These are phyloP conservation scores for Clarireedia homoeocarpa DNA, from an alignment of 2,329 filamentous ascomycete genomes.

Conservation along the genomic window DNA sequence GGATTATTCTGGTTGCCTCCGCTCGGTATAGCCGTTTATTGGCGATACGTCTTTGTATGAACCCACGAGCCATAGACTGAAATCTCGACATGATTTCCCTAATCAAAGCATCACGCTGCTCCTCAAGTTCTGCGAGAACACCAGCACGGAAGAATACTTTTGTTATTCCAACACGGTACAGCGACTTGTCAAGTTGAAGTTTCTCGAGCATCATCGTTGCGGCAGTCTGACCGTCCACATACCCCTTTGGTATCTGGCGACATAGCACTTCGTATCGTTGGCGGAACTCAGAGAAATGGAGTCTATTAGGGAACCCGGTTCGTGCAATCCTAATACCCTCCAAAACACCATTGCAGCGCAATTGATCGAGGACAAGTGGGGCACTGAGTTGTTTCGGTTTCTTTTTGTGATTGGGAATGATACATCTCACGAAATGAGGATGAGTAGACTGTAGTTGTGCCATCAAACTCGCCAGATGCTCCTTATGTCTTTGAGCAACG, in stretches of 20 bases:
- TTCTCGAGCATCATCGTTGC: conserved; percentile 84
- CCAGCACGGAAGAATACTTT: conserved; percentile 98
- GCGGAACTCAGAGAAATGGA: conserved; percentile 88
- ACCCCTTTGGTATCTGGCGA: conserved; percentile 77
- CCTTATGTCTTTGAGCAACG: conserved; percentile 93
- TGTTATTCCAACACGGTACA: conserved; percentile 89
- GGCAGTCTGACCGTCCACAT: conserved; percentile 81
- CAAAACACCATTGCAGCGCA: conserved; percentile 98
- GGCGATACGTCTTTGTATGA: conserved; percentile 76
- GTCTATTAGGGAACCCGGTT: conserved; percentile 90
- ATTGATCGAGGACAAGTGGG: conserved; percentile 87
- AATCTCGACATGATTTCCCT: conserved; percentile 90
- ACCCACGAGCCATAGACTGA: conserved; percentile 86
- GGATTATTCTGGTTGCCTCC: conserved; percentile 90
- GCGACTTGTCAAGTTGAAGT: conserved; percentile 72
- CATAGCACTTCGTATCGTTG: conserved; percentile 95
- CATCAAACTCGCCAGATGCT: conserved; percentile 97
- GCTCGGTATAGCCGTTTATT: conserved; percentile 92
- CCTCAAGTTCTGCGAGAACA: conserved; percentile 92
- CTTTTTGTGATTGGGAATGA: conserved; percentile 97
- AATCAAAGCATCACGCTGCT: conserved; percentile 87
- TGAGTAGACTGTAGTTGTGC: conserved; percentile 89
- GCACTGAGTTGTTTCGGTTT: conserved; percentile 87
- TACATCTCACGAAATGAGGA: conserved; percentile 96
- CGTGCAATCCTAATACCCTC: conserved; percentile 96